Evolutionary conservation across 345 rosid species (phyloP).

Genomic region (Raphanus raphanistrum): DNA sequence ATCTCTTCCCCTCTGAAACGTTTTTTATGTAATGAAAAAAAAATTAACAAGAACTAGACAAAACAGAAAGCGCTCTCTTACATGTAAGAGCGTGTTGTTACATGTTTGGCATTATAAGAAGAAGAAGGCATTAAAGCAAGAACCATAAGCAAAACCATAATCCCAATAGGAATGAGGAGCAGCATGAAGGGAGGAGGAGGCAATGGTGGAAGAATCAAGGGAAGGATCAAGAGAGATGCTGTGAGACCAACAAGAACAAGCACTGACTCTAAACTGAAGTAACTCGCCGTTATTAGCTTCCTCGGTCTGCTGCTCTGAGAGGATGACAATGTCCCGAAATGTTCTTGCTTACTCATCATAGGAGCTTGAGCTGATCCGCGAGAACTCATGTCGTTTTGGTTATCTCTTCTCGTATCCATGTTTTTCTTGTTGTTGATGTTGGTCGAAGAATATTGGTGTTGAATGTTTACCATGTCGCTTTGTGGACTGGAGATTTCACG

Average conservation of each 20-base stretch:
- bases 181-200: conserved; percentile 86
- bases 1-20: conserved; percentile 18
- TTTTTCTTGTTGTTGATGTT: conserved; percentile 2
- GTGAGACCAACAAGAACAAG: conserved; percentile 60
- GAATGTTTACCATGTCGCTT: background rate
- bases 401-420: conserved; percentile 37
- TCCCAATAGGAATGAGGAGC: conserved; percentile 71
- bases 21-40: background rate
- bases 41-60: background rate
- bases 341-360: conserved; percentile 31
- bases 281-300: conserved; percentile 46
- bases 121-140: conserved; percentile 72
- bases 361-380: conserved; percentile 14
- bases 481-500: conserved; percentile 16
- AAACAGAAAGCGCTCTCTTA: conserved; percentile 17
- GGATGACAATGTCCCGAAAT: conserved; percentile 26
- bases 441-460: conserved; percentile 3
- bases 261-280: conserved; percentile 66
- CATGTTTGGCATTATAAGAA: conserved; percentile 30
- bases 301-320: conserved; percentile 38
- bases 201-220: conserved; percentile 76
- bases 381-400: conserved; percentile 16
- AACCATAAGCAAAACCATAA: conserved; percentile 61
- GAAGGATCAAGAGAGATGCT: conserved; percentile 69
- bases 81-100: conserved; percentile 20